Base-by-base conservation (phyloP, 2,329 filamentous ascomycete species). In the Balansia obtecta region DNA sequence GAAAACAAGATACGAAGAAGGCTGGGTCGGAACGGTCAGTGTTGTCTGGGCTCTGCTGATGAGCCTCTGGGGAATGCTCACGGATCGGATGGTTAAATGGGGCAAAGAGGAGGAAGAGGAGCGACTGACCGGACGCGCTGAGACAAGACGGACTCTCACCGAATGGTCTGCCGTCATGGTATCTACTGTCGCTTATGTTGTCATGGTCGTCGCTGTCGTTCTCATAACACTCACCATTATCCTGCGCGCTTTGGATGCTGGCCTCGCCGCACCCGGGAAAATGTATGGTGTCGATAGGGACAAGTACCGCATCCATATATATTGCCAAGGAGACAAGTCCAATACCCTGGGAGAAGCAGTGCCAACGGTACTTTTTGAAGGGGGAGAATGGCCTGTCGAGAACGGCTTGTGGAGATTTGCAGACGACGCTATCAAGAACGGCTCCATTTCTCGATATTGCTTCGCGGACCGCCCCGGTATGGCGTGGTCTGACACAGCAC, bases 21-120 rank as follows among this genome's bases (percentile, higher is more conserved):
- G 88, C 33, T 94, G 89, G 84, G 83, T 93, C 1, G 93, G 93
- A n/a, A 85, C 93, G 50, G 81, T 80, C 10, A 93, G 86, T 41
- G 85, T 91, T 3, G 69, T 88, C 15, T 96, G 75, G 90, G 86
- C 88, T 16, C 73, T 88, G 2, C 56, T 93, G 44, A 87, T 95
- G 63, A 79, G 85, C 37, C 65, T 86, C 2, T 97, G 88, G 81
- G 85, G 85, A 22, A 73, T 96, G 18, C 60, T 84, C 9, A 86
- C 85, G 8, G 91, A 95, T 61, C 77, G 85, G 45, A 82, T 86
- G 4, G 93, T 98, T 9, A 78, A 85, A 60, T 95, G 88, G 85
- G 93, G 91, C 51, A 97, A 97, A 68, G 75, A 75, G 1, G 88
- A 96, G 60, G 93, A 97, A 65, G 93, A 98, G 64, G 85, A 95